A percentile compares a stretch with the other conserved stretches of the same genome.
Evolutionary conservation across 192 early-diverging fungal genomes (phyloP).

Genomic region (Backusella tuberculispora): DNA sequence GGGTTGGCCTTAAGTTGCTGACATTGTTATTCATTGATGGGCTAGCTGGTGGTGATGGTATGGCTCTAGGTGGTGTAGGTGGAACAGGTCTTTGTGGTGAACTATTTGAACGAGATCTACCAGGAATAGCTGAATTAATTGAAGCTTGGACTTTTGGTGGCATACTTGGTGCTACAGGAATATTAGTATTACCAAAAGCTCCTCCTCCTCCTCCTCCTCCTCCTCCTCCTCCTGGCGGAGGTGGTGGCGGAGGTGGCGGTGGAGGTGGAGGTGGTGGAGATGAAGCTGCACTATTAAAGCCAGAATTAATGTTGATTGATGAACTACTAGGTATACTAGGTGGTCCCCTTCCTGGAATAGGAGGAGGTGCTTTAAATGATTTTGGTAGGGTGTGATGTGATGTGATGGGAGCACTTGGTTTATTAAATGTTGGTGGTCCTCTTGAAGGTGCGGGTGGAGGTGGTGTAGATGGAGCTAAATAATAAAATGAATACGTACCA

Average conservation of each 20-base stretch:
- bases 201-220: slow-evolving; percentile 20
- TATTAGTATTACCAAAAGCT: background rate
- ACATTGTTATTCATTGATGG: background rate
- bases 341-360: slow-evolving; percentile 22
- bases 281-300: background rate
- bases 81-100: slow-evolving; percentile 39
- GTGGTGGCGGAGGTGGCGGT: slow-evolving; percentile 33
- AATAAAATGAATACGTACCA: too few species aligned
- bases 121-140: slow-evolving; percentile 34
- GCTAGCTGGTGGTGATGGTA: slow-evolving; percentile 28
- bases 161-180: slow-evolving; percentile 23
- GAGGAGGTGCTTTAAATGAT: slow-evolving; percentile 34
- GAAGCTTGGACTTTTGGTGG: slow-evolving; percentile 22
- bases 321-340: slow-evolving; percentile 1
- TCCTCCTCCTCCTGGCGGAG: slow-evolving; percentile 29
- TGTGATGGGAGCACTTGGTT: background rate
- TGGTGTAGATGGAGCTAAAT: slow-evolving; percentile 19
- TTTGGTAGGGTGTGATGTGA: slow-evolving; percentile 22
- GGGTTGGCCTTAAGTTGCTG: background rate
- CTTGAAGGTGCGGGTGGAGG: slow-evolving; percentile 17
- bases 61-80: slow-evolving; percentile 25
- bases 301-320: background rate
- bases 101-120: slow-evolving; percentile 48
- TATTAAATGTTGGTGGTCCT: slow-evolving; percentile 23
- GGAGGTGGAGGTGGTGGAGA: slow-evolving; percentile 37